Conservation (phyloP, 148 eudicot genomes). For the Fagopyrum tataricum region DNA sequence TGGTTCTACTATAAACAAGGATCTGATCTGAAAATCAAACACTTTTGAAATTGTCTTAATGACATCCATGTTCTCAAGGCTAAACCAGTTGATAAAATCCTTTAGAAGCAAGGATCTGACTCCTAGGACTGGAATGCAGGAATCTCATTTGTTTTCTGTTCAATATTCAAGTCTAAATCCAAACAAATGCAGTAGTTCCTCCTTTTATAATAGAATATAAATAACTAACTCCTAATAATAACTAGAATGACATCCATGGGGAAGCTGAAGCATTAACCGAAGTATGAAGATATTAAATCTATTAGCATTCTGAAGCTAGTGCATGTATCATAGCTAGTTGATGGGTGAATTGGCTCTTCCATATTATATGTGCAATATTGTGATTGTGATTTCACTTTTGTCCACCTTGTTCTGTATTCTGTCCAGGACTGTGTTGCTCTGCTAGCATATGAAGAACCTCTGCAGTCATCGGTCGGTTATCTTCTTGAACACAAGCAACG, state of each 20-base stretch:
- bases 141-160: no score
- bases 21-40: no score
- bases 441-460: constrained; percentile 81
- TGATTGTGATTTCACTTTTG: neutral
- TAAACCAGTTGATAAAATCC: neutral
- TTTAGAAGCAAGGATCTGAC: neutral
- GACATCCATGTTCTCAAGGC: neutral
- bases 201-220: no score
- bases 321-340: neutral
- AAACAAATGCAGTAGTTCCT: no score
- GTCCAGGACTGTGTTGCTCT: constrained; percentile 77
- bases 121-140: no score
- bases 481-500: constrained; percentile 71
- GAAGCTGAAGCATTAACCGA: no score
- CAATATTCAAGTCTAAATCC: no score
- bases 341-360: neutral
- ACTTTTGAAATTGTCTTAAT: neutral
- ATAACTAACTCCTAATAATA: no score
- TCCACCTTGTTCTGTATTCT: neutral
- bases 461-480: constrained; percentile 64
- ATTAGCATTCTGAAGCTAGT: no score
- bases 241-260: no score
- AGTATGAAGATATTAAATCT: no score
- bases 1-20: neutral
- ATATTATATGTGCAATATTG: neutral